Evolutionary conservation across 768 basidiomycete genomes (phyloP).

Genomic region (Xanthoconium stramineum): DNA sequence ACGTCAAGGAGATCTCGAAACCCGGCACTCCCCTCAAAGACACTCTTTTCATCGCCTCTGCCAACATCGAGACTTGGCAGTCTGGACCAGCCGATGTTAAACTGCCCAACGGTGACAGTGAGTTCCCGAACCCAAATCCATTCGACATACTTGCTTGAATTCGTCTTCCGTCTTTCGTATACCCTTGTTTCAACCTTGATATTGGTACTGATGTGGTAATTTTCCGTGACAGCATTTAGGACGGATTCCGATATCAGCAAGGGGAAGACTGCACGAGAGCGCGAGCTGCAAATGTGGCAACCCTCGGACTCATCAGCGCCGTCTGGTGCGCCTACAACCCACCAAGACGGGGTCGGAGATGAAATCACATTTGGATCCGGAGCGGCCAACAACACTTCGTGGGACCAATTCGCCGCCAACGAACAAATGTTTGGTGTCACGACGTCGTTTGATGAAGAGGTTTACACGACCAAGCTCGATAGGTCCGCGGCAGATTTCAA

Average conservation of each 20-base stretch:
- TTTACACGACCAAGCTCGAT: slow-evolving; percentile 93
- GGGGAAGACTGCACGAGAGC: slow-evolving; percentile 53
- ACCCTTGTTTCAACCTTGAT: not conserved
- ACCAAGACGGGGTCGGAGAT: slow-evolving; percentile 43
- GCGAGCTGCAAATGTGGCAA: slow-evolving; percentile 81
- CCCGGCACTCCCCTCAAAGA: slow-evolving; percentile 72
- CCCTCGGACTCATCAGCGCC: slow-evolving; percentile 37
- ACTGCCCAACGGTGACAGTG: slow-evolving; percentile 68
- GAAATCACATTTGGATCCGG: slow-evolving; percentile 68
- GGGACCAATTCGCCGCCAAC: slow-evolving; percentile 95
- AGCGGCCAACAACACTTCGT: slow-evolving; percentile 42
- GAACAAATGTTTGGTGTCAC: slow-evolving; percentile 91
- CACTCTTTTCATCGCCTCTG: slow-evolving; percentile 61
- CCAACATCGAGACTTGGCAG: slow-evolving; percentile 70
- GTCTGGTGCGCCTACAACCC: slow-evolving; percentile 22
- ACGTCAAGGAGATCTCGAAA: slow-evolving; percentile 68
- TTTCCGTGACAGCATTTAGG: slow-evolving; percentile 57
- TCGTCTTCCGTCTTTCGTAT: not conserved
- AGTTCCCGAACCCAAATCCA: slow-evolving; percentile 29
- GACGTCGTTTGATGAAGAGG: slow-evolving; percentile 88
- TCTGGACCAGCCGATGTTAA: slow-evolving; percentile 74
- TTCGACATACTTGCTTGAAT: not conserved
- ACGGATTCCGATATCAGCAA: slow-evolving; percentile 80
- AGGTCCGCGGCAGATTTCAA: slow-evolving; percentile 80
- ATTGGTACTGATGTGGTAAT: slow-evolving; percentile 12